Base-by-base conservation (phyloP, 1,139 yeast genomes). In the Suhomyces bokatorum region DNA sequence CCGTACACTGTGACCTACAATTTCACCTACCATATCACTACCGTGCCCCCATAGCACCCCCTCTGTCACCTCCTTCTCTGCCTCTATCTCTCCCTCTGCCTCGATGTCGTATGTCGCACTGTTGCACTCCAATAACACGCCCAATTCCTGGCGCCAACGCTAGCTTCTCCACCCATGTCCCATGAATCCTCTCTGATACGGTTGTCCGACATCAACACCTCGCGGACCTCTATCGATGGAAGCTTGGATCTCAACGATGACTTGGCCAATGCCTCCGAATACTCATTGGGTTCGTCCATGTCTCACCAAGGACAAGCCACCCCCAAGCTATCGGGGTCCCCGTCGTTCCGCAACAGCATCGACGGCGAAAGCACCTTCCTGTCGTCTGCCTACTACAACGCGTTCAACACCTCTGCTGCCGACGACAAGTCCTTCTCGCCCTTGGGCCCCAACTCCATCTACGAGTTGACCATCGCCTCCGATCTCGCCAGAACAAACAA, bases 401-500 rank as follows among this genome's bases (percentile, higher is more conserved):
- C 54, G 17, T 59, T 56, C 46, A 58, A 58, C 42, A 48, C 56
- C 28, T 62, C 56, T 32, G 49, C 52, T 24, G 61, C 55, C 12
- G 63, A 58, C 26, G 55, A 53, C 15, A 47, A 40, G 29, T 45
- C 51, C n/a, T 66, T 77, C 41, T 80, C 86, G 11, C 89, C 91
- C 0, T 64, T 87, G 52, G 95, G 95, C 0, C 85, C 88, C 45
- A 87, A 87, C 59, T 84, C 95, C 8, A 83, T 89, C 37, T 86
- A 78, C 57, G 95, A 86, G 56, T 67, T 86, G 47, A 83, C 88
- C 0, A 77, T 81, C 39, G 83, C 78, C 35, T 77, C 81, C 3
- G 85, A 82, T 53, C 57, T 69, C 16, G 72, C 75, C 15, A 60
- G 77, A 32, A 62, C 66, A 48, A 68, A 67, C 44, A 58, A 63